Conservation (phyloP, 345 rosid species). For the Syzygium aromaticum region DNA sequence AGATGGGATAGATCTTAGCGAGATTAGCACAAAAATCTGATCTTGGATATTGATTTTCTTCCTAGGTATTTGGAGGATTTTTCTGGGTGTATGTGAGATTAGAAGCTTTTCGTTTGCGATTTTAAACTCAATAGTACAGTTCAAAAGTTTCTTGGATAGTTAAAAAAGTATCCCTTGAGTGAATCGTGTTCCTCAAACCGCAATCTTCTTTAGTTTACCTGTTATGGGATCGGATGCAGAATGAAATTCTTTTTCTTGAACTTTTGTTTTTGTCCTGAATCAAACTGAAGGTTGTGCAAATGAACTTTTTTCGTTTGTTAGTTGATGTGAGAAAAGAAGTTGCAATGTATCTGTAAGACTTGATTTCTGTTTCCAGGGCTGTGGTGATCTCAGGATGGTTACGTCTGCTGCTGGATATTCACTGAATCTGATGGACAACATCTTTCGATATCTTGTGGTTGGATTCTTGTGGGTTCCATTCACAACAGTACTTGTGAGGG, state of each 20-base stretch:
- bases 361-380: slow-evolving; percentile 1
- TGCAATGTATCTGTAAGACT: neutral
- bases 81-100: neutral
- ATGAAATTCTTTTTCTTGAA: neutral
- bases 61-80: neutral
- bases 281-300: neutral
- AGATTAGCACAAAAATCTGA: neutral
- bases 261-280: neutral
- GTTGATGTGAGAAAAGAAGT: neutral
- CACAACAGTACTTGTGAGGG: slow-evolving; percentile 12
- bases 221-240: neutral
- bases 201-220: neutral
- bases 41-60: neutral
- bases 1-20: neutral
- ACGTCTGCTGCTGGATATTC: slow-evolving; percentile 4
- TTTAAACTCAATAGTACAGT: neutral
- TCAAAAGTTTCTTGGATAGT: neutral
- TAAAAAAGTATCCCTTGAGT: neutral
- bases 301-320: neutral
- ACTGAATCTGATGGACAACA: slow-evolving; percentile 6
- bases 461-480: slow-evolving; percentile 14
- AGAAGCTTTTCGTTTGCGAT: neutral
- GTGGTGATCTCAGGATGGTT: slow-evolving; percentile 2
- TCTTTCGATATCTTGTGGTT: slow-evolving; percentile 8
- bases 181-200: neutral